These are phyloP conservation scores for Diplotaxis tenuifolia DNA, from an alignment of 345 rosid species.

Conservation along the genomic window DNA sequence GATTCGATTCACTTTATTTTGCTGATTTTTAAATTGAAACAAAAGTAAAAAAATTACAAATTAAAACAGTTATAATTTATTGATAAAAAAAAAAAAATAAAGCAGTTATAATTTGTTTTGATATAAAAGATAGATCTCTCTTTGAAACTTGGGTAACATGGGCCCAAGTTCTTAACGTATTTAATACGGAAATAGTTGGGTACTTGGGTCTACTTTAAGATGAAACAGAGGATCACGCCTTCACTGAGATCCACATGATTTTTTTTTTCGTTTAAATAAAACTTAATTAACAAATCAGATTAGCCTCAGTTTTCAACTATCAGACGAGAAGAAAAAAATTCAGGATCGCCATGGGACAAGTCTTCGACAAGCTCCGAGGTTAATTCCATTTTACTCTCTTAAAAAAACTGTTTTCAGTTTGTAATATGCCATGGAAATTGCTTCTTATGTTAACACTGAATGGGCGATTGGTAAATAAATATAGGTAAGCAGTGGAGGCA, in stretches of 20 bases:
- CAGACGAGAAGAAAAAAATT: constrained; percentile 7
- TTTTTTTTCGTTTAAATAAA: background rate
- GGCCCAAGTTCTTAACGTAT: no score
- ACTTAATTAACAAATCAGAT: background rate
- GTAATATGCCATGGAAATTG: background rate
- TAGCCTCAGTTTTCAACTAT: background rate
- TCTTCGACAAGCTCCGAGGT: constrained; percentile 70
- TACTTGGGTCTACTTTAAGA: background rate
- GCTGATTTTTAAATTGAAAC: no score
- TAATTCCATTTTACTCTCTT: background rate
- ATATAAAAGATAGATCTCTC: no score
- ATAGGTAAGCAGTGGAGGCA: constrained; percentile 86
- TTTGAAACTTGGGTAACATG: no score
- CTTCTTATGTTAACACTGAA: background rate
- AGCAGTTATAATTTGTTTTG: no score
- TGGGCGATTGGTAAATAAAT: background rate
- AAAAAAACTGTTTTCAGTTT: background rate
- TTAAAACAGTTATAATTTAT: no score
- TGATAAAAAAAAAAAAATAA: no score
- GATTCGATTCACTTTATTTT: no score
- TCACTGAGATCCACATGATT: background rate
- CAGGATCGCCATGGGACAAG: constrained; percentile 64
- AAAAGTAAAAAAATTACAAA: no score
- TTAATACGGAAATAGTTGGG: no score
- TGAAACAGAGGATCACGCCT: background rate